These are phyloP conservation scores for Nemania diffusa DNA, from an alignment of 2,329 filamentous ascomycete genomes.

Conservation along the genomic window DNA sequence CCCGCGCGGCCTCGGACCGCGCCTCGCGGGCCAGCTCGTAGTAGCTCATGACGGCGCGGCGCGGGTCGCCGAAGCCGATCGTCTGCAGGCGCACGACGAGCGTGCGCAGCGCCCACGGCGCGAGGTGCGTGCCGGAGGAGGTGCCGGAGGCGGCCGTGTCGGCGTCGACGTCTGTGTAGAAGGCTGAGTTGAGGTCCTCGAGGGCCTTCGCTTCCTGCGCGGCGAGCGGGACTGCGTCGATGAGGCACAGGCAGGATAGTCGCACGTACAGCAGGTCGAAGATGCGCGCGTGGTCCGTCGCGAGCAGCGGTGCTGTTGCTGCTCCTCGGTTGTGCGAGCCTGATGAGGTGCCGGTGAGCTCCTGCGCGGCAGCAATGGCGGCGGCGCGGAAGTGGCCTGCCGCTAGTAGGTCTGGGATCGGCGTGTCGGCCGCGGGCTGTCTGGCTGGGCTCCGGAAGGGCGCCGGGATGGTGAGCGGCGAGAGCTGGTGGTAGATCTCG, in stretches of 20 bases:
- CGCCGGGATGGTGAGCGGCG: constrained; percentile 67
- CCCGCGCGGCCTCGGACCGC: constrained; percentile 66
- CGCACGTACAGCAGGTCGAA: constrained; percentile 84
- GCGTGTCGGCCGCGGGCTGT: constrained; percentile 70
- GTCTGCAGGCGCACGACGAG: constrained; percentile 86
- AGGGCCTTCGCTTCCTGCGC: constrained; percentile 73
- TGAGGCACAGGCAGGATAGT: constrained; percentile 82
- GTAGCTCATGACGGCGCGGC: constrained; percentile 87
- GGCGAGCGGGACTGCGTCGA: constrained; percentile 76
- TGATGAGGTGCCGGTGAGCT: constrained; percentile 60
- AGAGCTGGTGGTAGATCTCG: constrained; percentile 84
- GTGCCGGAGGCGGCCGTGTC: not conserved
- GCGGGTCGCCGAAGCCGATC: constrained; percentile 84
- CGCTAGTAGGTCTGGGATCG: constrained; percentile 74
- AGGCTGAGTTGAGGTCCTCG: constrained; percentile 68
- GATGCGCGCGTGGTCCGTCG: constrained; percentile 71
- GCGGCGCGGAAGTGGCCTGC: constrained; percentile 83
- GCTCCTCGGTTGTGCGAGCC: too few relatives aligned
- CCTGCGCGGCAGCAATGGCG: constrained; percentile 73
- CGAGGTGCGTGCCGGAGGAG: constrained; percentile 66
- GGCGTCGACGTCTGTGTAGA: constrained; percentile 63
- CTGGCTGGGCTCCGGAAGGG: constrained; percentile 76
- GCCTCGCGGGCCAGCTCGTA: constrained; percentile 89
- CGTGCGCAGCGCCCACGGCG: constrained; percentile 88
- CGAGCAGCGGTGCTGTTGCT: constrained; percentile 54